Evolutionary conservation across 306 rosid genomes (phyloP), one percentile per base, ranked within the genome.

Genomic region (Boehmeria nivea): DNA sequence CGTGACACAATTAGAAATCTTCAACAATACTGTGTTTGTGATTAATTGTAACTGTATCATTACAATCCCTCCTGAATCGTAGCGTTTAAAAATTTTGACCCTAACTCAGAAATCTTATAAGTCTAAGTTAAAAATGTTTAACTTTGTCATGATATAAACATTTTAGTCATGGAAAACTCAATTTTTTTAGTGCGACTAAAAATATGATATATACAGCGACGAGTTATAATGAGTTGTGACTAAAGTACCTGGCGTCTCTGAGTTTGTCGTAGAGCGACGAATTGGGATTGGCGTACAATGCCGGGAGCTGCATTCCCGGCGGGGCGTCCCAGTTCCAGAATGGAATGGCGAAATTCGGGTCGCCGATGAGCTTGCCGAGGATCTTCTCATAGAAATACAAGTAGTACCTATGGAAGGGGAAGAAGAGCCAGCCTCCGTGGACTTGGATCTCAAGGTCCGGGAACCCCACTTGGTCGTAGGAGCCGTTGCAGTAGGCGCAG

Each of bases 401-500:
- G 60, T 85, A 88, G 69, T 73, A 88, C 3, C 96, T 73, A 54
- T 88, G 96, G 48, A 50, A 88, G 11, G 96, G 96, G 24, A 80
- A 85, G 72, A 88, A 88, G 17, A 88, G 91, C 97, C 97, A 83
- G 0, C 83, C 82, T 0, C 51, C 46, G 63, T 89, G 97, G n/a
- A 89, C 76, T 72, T 85, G 95, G 12, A 83, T 57, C 13, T 89
- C 94, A 1, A 89, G 74, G 20, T 77, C 59, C 0, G 94, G 88
- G 14, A 74, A 85, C 3, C 91, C 96, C 0, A 57, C 72, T 68
- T 88, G 94, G 26, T 71, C 65, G 64, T 88, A 74, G 0, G 84
- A 85, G 16, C 88, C 91, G 25, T 88, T 78, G 56, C 96, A 88
- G n/a, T 88, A 88, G 46, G 96, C 96, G 31, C 96, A 88, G 13